A percentile compares a stretch with the other conserved stretches of the same genome.
Conservation (phyloP, 495 filamentous ascomycete genomes). For the Penicillium macrosclerotiorum region DNA sequence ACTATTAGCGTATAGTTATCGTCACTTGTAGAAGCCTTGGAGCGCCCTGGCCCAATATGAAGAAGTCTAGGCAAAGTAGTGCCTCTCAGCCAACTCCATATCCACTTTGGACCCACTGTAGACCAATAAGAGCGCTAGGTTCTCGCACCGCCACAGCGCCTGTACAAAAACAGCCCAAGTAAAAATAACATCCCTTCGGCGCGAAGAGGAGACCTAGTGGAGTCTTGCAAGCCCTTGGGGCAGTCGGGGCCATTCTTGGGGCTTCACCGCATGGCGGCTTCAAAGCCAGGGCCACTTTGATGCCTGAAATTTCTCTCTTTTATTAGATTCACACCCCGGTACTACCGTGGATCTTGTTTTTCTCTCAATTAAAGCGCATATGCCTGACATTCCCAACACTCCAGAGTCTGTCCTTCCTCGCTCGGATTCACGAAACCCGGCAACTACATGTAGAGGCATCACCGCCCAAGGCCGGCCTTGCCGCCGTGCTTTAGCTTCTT, state of each 20-base stretch:
- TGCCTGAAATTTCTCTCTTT: too few relatives aligned
- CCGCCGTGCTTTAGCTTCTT: conserved; percentile 59
- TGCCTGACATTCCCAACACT: conserved; percentile 79
- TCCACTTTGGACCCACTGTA: too few relatives aligned
- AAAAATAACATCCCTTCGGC: conserved; percentile 13
- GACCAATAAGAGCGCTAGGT: too few relatives aligned
- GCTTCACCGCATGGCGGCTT: conserved; percentile 17
- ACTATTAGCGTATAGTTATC: too few relatives aligned
- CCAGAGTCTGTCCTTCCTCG: conserved; percentile 78
- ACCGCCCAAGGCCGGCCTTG: conserved; percentile 76
- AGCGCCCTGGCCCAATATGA: too few relatives aligned
- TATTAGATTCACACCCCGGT: too few relatives aligned
- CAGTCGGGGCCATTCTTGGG: conserved; percentile 6
- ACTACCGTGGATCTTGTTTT: background rate
- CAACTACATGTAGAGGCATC: conserved; percentile 83
- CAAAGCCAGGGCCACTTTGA: background rate
- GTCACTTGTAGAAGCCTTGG: too few relatives aligned
- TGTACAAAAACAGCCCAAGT: conserved; percentile 12
- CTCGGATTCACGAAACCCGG: conserved; percentile 78
- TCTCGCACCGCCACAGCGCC: conserved; percentile 27
- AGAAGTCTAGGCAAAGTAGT: too few relatives aligned
- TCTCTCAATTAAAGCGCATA: conserved; percentile 23
- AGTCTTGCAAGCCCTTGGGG: conserved; percentile 8
- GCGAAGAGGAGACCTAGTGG: conserved; percentile 9
- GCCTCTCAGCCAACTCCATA: too few relatives aligned